Evolutionary conservation across 116 monocot genomes (phyloP), one percentile per base, ranked within the genome.

Genomic region (Posidonia oceanica): DNA sequence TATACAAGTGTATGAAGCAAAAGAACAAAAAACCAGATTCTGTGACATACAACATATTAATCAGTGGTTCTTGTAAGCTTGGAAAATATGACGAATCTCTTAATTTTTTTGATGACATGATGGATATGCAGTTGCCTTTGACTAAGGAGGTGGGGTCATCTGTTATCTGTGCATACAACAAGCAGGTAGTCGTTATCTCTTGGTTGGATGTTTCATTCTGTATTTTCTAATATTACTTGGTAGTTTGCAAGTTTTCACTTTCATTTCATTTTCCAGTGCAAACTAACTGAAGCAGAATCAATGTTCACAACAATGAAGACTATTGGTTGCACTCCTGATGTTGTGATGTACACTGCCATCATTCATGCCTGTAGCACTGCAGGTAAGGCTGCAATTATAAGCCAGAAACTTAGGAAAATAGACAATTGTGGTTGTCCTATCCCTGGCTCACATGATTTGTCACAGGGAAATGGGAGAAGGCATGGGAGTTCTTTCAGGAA

Each of bases 131-230:
- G 18, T 71, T 97, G 72, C 89, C 87, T 73, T 76, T 87, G 39
- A 81, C 97, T 17, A 97, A 87, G 73, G 97, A 97, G 75, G 83
- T 97, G 3, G 85, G 83, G 79, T 92, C 92, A 69, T 92, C 97
- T 62, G 63, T 89, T 44, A 97, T 97, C 59, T 83, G 85, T 87
- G 78, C 79, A 51, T 92, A 84, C 69, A 84, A 72, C 78, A 92
- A 74, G 76, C 89, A 92, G 92, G 96, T 67, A 89, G 77, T 71
- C 75, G 53, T 17, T 69, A 18, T 69, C 29, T 65, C 21, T 48
- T 5, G 23, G 16, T 18, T 55, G 22, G 8, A 14, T 68, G n/a
- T 22, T 61, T 39, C 57, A 71, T 14, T 1, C 15, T 69, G 29
- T 36, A 54, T 54, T 36, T 55, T 36, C 14, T 16, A 14, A 36